These are phyloP conservation scores for Dendrobium officinale DNA, from an alignment of 106 monocot species.

Conservation along the genomic window DNA sequence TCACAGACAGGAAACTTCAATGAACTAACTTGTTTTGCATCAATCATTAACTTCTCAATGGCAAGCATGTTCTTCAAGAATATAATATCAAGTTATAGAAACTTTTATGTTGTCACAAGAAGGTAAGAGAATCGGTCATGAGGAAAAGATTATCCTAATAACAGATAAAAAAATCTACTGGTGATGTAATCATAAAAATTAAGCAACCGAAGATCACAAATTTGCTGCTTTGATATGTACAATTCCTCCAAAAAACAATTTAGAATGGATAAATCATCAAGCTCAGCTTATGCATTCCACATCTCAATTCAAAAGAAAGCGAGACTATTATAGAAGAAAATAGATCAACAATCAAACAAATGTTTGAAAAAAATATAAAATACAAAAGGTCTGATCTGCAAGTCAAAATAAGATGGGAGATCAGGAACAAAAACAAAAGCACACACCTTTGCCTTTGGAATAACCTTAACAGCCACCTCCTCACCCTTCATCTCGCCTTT, in stretches of 20 bases:
- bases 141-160: not conserved
- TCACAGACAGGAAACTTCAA: not conserved
- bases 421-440: not conserved
- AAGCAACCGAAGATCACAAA: not conserved
- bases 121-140: not conserved
- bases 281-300: not conserved
- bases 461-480: constrained; percentile 81
- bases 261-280: not conserved
- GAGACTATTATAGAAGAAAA: too few species aligned
- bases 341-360: not conserved
- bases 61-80: too few species aligned
- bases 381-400: not conserved
- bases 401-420: not conserved
- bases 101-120: not conserved
- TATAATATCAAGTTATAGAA: too few species aligned
- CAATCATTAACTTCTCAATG: not conserved
- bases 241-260: too few species aligned
- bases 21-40: not conserved
- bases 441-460: constrained; percentile 73
- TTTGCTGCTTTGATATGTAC: too few species aligned
- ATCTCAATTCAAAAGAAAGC: not conserved
- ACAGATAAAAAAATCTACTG: too few species aligned
- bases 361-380: not conserved
- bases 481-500: constrained; percentile 79
- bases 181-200: not conserved